These are phyloP conservation scores for Tuber melanosporum DNA, from an alignment of 495 filamentous ascomycete genomes.

Conservation along the genomic window DNA sequence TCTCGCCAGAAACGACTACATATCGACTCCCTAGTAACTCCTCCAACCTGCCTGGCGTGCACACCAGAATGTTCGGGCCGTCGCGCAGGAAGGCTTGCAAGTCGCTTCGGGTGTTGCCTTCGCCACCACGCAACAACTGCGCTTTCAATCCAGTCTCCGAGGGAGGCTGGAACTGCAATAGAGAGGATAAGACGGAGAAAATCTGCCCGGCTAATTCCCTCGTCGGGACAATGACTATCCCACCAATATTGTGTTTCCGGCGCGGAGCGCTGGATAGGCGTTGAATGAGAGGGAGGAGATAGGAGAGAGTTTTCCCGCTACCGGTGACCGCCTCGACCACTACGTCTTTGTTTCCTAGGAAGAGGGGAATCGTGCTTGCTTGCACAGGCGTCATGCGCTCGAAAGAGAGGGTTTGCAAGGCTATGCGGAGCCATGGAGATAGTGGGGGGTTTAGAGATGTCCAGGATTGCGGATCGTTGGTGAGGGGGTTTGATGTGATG, in stretches of 20 bases:
- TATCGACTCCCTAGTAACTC: conserved; percentile 86
- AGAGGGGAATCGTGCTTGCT: conserved; percentile 84
- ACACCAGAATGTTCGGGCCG: conserved; percentile 79
- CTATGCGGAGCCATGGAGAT: conserved; percentile 86
- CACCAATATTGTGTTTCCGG: conserved; percentile 81
- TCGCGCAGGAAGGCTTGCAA: conserved; percentile 68
- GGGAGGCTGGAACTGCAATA: conserved; percentile 73
- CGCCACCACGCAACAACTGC: conserved; percentile 44
- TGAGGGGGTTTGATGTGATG: background rate
- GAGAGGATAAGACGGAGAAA: conserved; percentile 65
- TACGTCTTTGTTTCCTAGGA: conserved; percentile 90
- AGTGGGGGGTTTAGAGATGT: conserved; percentile 67
- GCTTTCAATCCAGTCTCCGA: conserved; percentile 59
- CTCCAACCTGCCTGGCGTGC: conserved; percentile 79
- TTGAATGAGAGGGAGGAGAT: conserved; percentile 82
- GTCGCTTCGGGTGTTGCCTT: conserved; percentile 75
- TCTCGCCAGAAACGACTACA: conserved; percentile 79
- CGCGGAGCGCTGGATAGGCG: conserved; percentile 57
- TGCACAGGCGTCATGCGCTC: conserved; percentile 87
- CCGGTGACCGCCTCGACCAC: conserved; percentile 97
- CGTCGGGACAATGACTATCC: conserved; percentile 86
- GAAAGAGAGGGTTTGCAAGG: conserved; percentile 77
- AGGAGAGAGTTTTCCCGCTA: conserved; percentile 88
- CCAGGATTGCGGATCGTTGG: conserved; percentile 58
- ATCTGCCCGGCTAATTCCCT: conserved; percentile 90